Base-by-base conservation (phyloP, 2,329 filamentous ascomycete genomes). In the Fusarium anguioides region DNA sequence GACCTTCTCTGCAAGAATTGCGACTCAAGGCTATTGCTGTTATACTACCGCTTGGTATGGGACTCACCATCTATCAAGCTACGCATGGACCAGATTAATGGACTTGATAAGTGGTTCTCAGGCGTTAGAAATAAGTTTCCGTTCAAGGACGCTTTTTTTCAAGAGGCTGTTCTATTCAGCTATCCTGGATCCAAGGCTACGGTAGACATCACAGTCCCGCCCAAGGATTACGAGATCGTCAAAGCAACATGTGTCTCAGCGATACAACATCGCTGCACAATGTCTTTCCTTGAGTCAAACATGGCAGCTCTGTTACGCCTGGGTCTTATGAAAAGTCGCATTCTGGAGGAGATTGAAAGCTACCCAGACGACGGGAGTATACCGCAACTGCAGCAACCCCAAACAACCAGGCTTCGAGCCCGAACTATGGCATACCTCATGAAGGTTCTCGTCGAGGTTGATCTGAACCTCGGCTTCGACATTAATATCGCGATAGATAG, bases 41-140 rank as follows among this genome's bases (percentile, higher is more conserved):
- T 65, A 24, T 64, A 64, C 23, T 65, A 65, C 7, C 61, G 59
- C 15, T 11, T 65, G 12, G 39, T 64, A 4, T 65, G 61, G 60
- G 61, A 64, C 10, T 64, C 60, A 0, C 24, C 47, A 0, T 45
- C 55, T 5, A 17, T 64, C 10, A 26, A 26, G 4, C n/a, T 64
- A 2, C 47, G 59, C 2, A 23, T 40, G 4, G 46, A 57, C 1
- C 53, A 45, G 9, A 18, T 63, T 4, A 17, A 55, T 1, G 35
- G 36, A 0, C 29, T 61, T 3, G 60, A 64, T 8, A 37, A 15
- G 8, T 64, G 59, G 59, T 64, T 64, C 7, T 49, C 60, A 12
- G 17, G 27, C 0, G 10, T 59, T 2, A 37, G 44, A 4, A 49
- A 44, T 27, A 64, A 53, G 20, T 41, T 45, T 5, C 59, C 61